Evolutionary conservation across 1,284 basidiomycete genomes (phyloP).

Genomic region (Microbotryum violaceum): DNA sequence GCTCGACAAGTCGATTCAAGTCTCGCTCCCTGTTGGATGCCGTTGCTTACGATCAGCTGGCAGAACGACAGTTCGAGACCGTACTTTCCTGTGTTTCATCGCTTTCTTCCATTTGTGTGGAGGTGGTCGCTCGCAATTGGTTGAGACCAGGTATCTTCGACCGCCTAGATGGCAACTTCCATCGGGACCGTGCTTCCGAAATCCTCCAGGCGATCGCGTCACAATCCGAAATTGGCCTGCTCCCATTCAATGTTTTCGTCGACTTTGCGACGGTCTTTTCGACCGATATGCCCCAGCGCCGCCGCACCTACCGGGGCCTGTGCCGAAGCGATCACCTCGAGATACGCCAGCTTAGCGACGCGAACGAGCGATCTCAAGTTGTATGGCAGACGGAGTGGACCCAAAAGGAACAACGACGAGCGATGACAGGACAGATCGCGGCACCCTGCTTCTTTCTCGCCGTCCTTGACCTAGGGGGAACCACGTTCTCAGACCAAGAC

Average conservation of each 20-base stretch:
- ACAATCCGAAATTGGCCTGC: not conserved
- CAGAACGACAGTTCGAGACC: not conserved
- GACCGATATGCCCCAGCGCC: not conserved
- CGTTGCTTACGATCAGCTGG: not conserved
- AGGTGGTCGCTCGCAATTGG: conserved; percentile 9
- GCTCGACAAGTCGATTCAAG: not conserved
- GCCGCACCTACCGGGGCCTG: conserved; percentile 18
- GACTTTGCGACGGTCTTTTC: conserved; percentile 7
- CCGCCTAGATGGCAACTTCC: conserved; percentile 3
- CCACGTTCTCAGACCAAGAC: conserved; percentile 14
- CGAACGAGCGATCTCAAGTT: conserved; percentile 5
- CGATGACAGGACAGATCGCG: not conserved
- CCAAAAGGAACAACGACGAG: not conserved
- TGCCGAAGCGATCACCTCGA: conserved; percentile 8
- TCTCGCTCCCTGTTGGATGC: conserved; percentile 9
- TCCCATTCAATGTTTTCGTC: conserved; percentile 19
- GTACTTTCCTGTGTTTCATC: conserved; percentile 1
- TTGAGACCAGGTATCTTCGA: conserved; percentile 4
- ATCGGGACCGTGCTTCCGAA: not conserved
- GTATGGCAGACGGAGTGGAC: not conserved
- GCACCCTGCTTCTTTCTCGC: conserved; percentile 21
- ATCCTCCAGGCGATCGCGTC: conserved; percentile 1
- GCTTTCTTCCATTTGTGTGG: conserved; percentile 7
- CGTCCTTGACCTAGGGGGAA: conserved; percentile 13
- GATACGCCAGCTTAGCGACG: conserved; percentile 3